phyloP scores from a whole-genome alignment of 768 basidiomycete genomes.

The Lentinula sp. region DNA sequence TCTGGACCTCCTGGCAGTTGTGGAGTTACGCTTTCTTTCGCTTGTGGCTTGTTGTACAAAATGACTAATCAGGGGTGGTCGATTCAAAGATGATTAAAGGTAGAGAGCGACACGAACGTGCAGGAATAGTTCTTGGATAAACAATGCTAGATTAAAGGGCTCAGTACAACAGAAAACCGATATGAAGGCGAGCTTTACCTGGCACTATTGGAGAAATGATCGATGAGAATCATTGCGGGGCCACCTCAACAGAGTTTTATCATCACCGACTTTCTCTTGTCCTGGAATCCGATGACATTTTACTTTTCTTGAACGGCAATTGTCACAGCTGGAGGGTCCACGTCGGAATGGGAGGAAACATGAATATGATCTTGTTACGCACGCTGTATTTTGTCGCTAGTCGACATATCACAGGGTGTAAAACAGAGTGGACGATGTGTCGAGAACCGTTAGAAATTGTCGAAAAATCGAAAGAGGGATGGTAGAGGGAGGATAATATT shows the following conservation, averaged over 20 bases:
- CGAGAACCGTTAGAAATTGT: neutral
- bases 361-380: neutral
- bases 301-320: slow-evolving; percentile 86
- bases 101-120: slow-evolving; percentile 58
- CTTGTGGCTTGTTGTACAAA: slow-evolving; percentile 80
- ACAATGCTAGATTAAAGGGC: slow-evolving; percentile 55
- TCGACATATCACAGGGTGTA: neutral
- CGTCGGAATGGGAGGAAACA: slow-evolving; percentile 34
- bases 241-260: slow-evolving; percentile 11
- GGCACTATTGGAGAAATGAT: slow-evolving; percentile 41
- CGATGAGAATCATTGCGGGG: neutral
- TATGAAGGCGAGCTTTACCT: slow-evolving; percentile 36
- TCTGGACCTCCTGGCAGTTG: slow-evolving; percentile 57
- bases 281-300: slow-evolving; percentile 82
- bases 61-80: slow-evolving; percentile 39
- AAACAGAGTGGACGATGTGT: neutral
- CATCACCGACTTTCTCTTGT: slow-evolving; percentile 63
- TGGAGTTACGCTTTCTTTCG: slow-evolving; percentile 69
- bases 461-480: neutral
- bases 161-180: neutral
- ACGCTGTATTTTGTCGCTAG: neutral
- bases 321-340: slow-evolving; percentile 88
- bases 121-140: slow-evolving; percentile 84
- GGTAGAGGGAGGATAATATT: neutral
- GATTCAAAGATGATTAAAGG: slow-evolving; percentile 1